Evolutionary conservation across 2,329 filamentous ascomycete genomes (phyloP), one percentile per base, ranked within the genome.

Genomic region (Colletotrichum aenigma): DNA sequence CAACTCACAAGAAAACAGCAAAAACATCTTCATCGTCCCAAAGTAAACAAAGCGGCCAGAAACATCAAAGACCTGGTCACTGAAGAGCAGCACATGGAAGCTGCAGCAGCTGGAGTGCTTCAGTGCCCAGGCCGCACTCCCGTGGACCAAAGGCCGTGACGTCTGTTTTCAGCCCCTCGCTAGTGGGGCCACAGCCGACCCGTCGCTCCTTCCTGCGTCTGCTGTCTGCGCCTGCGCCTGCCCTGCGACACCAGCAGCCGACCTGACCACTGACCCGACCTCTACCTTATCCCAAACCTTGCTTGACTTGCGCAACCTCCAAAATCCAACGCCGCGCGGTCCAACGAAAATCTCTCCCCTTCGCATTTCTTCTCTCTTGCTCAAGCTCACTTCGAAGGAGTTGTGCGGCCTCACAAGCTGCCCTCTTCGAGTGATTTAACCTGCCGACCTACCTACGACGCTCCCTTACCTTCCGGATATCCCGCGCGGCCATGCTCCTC

Each of bases 101-200:
- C 26, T 60, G 15, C 26, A 12, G 26, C 30, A 32, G 56, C 18
- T 60, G 24, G 12, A 16, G n/a, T 32, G 28, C n/a, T 15, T 64
- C 4, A 34, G 28, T 43, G 61, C 21, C 18, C 13, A 43, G 43
- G 32, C 30, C 21, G 58, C 21, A 71, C 48, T 18, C 52, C 16
- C 34, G 12, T n/a, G 43, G 28, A 21, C 32, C 61, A 68, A 66
- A 58, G 36, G 43, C 56, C 43, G 73, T 75, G 73, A 75, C 70
- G 70, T 75, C 70, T 75, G 70, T 28, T 76, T 73, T 74, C 71
- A 74, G 71, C 74, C 71, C 74, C 74, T 71, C 71, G 71, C 71
- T 76, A 75, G 73, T 75, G 71, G 71, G 28, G 62, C 58, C 48
- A 66, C 64, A 73, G 70, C 70, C 32, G 70, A 65, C 34, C 64